phyloP scores from a whole-genome alignment of 108 stramenopile species.

The Mayamaea pseudoterrestris region DNA sequence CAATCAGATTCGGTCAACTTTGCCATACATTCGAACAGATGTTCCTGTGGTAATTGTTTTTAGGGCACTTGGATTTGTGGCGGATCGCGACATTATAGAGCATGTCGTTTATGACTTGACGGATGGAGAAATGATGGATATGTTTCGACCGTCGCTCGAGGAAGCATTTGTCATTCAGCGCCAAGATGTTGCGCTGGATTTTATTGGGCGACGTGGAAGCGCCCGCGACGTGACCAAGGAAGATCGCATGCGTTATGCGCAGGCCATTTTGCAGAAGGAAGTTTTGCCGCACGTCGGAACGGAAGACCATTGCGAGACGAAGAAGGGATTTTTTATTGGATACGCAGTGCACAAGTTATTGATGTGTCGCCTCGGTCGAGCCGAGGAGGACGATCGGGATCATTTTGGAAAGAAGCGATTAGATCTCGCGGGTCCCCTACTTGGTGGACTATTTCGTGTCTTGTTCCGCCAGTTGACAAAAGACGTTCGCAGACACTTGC shows the following conservation, averaged over 20 bases:
- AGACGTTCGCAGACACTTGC: slow-evolving; percentile 87
- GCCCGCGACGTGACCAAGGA: slow-evolving; percentile 88
- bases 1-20: slow-evolving; percentile 89
- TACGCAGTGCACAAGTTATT: slow-evolving; percentile 97
- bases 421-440: slow-evolving; percentile 96
- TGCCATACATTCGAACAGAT: slow-evolving; percentile 94
- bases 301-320: slow-evolving; percentile 91
- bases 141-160: slow-evolving; percentile 91
- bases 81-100: slow-evolving; percentile 91
- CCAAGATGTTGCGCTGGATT: slow-evolving; percentile 90
- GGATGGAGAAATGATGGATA: slow-evolving; percentile 95
- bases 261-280: slow-evolving; percentile 92
- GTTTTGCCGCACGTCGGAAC: slow-evolving; percentile 97
- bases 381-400: slow-evolving; percentile 97
- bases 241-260: slow-evolving; percentile 94
- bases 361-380: slow-evolving; percentile 87
- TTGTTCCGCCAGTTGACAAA: slow-evolving; percentile 92
- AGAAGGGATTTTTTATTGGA: slow-evolving; percentile 98
- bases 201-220: slow-evolving; percentile 89
- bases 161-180: slow-evolving; percentile 92
- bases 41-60: slow-evolving; percentile 98
- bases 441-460: slow-evolving; percentile 91
- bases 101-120: slow-evolving; percentile 98
- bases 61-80: slow-evolving; percentile 93
- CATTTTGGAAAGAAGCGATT: slow-evolving; percentile 99